These are phyloP conservation scores for Dioszegia aurantiaca DNA, from an alignment of 768 basidiomycete genomes.

Conservation along the genomic window DNA sequence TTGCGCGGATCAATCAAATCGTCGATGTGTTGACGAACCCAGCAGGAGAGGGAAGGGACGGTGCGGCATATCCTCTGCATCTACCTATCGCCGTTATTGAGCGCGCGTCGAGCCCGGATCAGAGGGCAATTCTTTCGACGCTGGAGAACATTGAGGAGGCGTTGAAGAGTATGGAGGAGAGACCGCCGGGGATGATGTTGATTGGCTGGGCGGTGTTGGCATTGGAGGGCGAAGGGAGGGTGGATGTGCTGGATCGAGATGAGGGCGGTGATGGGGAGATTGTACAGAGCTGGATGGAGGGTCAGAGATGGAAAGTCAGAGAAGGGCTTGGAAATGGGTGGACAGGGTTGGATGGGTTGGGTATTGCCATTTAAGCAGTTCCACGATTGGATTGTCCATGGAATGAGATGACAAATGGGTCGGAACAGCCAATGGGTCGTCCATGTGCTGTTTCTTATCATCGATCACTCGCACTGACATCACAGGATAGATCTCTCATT, in stretches of 20 bases:
- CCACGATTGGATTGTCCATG: too few species aligned
- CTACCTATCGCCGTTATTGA: slow-evolving; percentile 91
- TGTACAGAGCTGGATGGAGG: slow-evolving; percentile 66
- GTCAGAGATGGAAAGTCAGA: slow-evolving; percentile 61
- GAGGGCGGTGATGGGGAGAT: slow-evolving; percentile 55
- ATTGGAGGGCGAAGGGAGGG: slow-evolving; percentile 68
- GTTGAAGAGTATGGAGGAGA: slow-evolving; percentile 71
- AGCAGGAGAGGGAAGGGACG: slow-evolving; percentile 52
- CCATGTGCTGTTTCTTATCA: too few species aligned
- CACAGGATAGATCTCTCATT: too few species aligned
- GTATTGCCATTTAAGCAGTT: background rate
- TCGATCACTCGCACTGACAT: too few species aligned
- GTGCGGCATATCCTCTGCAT: slow-evolving; percentile 66
- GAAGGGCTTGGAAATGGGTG: slow-evolving; percentile 61
- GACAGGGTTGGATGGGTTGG: slow-evolving; percentile 22
- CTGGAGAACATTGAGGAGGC: slow-evolving; percentile 68
- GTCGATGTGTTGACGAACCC: slow-evolving; percentile 60
- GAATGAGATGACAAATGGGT: too few species aligned
- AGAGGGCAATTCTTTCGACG: slow-evolving; percentile 76
- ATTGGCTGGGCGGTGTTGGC: slow-evolving; percentile 87
- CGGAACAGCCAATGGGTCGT: too few species aligned
- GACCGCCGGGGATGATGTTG: slow-evolving; percentile 94
- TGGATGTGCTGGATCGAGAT: slow-evolving; percentile 66
- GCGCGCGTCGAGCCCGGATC: slow-evolving; percentile 89
- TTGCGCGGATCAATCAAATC: slow-evolving; percentile 75